These are phyloP conservation scores for Vitis vinifera DNA, from an alignment of 164 flowering plant genomes.

Conservation along the genomic window ASM3070453v1 NC_081810.1:5922001-5922500, in stretches of 20 bases:
- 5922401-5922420: slow-evolving; percentile 79
- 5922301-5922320: neutral
- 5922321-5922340: slow-evolving; percentile 52
- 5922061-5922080: too few species aligned
- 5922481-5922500: slow-evolving; percentile 11
- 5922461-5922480: slow-evolving; percentile 84
- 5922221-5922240: neutral
- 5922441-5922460: slow-evolving; percentile 80
- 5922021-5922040: neutral
- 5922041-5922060: too few species aligned
- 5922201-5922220: neutral
- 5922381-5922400: slow-evolving; percentile 84
- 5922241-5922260: neutral
- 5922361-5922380: slow-evolving; percentile 69
- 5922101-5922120: too few species aligned
- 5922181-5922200: too few species aligned
- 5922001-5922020: neutral
- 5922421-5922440: slow-evolving; percentile 86
- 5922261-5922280: neutral
- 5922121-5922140: too few species aligned
- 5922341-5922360: slow-evolving; percentile 88
- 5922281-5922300: neutral
- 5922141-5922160: too few species aligned
- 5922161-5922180: too few species aligned
- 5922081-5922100: too few species aligned